phyloP scores from a whole-genome alignment of 257 asterid genomes.

The Coffea canephora region DNA sequence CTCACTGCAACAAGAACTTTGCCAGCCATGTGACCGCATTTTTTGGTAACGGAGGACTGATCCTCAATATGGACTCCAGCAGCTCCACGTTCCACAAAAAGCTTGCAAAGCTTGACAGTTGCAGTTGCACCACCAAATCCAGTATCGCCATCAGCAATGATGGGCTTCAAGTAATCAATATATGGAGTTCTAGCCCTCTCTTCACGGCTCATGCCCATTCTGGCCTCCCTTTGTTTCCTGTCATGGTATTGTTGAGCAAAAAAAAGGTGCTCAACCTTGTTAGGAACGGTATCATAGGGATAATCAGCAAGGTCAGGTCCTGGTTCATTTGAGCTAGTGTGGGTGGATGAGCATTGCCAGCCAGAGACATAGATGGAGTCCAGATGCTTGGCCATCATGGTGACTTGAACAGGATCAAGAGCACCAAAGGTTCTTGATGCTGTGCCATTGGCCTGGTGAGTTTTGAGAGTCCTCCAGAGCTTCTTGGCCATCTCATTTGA shows the following conservation, averaged over 20 bases:
- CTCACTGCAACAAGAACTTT: constrained; percentile 83
- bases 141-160: constrained; percentile 95
- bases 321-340: constrained; percentile 89
- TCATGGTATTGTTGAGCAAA: constrained; percentile 95
- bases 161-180: constrained; percentile 84
- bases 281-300: constrained; percentile 95
- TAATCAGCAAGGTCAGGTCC: constrained; percentile 99
- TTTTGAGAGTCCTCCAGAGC: constrained; percentile 90
- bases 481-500: constrained; percentile 86
- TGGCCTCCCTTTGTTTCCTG: constrained; percentile 85
- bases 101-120: constrained; percentile 88
- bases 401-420: constrained; percentile 93
- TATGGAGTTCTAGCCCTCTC: constrained; percentile 71
- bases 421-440: constrained; percentile 95
- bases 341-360: constrained; percentile 99
- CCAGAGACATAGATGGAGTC: constrained; percentile 94
- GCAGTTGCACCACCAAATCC: constrained; percentile 99
- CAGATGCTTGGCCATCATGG: constrained; percentile 94
- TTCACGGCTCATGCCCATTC: constrained; percentile 75
- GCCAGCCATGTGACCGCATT: constrained; percentile 98
- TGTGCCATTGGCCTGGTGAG: constrained; percentile 81
- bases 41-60: constrained; percentile 85
- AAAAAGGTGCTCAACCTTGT: constrained; percentile 93
- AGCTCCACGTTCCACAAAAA: constrained; percentile 96
- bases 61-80: constrained; percentile 99